Percentiles rank a stretch among this genome's conserved stretches.
Evolutionary conservation across 352 stramenopile species (phyloP).

Genomic region (Phytophthora litchii): DNA sequence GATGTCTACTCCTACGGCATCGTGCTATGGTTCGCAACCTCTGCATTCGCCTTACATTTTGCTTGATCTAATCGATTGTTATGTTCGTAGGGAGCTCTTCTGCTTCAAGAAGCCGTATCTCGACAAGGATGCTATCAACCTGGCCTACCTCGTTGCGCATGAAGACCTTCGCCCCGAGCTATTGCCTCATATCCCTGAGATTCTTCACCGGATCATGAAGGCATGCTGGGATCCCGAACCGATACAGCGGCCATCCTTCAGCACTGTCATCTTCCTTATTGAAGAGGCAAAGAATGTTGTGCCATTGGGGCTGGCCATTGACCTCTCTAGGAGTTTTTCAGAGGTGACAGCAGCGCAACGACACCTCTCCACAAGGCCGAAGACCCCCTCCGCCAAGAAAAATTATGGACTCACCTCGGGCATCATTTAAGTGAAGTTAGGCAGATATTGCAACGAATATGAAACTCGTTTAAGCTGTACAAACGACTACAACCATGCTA

Average conservation of each 20-base stretch:
- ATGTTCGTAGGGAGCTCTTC: constrained; percentile 63
- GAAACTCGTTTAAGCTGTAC: not conserved
- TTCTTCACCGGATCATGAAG: constrained; percentile 71
- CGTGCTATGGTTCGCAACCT: constrained; percentile 65
- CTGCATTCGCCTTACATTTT: not conserved
- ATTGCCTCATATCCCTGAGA: constrained; percentile 67
- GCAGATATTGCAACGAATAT: not conserved
- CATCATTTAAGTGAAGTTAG: constrained; percentile 41
- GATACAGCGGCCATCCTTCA: constrained; percentile 61
- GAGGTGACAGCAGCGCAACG: constrained; percentile 41
- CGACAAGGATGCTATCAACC: constrained; percentile 78
- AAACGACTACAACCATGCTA: too few species aligned
- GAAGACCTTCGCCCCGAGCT: constrained; percentile 72
- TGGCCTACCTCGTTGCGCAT: constrained; percentile 79
- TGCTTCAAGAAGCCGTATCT: constrained; percentile 87
- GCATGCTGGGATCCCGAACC: constrained; percentile 68
- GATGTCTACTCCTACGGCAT: constrained; percentile 87
- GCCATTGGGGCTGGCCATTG: constrained; percentile 56
- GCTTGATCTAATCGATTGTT: not conserved
- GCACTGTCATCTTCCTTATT: constrained; percentile 58
- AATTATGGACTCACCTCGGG: constrained; percentile 66
- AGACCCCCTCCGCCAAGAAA: constrained; percentile 42
- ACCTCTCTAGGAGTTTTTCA: constrained; percentile 54
- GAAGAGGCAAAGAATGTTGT: constrained; percentile 67
- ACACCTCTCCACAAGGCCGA: constrained; percentile 31